Percentiles rank a stretch among this genome's conserved stretches.
Evolutionary conservation across 2,329 filamentous ascomycete genomes (phyloP).

Genomic region (Chlorencoelia australis): DNA sequence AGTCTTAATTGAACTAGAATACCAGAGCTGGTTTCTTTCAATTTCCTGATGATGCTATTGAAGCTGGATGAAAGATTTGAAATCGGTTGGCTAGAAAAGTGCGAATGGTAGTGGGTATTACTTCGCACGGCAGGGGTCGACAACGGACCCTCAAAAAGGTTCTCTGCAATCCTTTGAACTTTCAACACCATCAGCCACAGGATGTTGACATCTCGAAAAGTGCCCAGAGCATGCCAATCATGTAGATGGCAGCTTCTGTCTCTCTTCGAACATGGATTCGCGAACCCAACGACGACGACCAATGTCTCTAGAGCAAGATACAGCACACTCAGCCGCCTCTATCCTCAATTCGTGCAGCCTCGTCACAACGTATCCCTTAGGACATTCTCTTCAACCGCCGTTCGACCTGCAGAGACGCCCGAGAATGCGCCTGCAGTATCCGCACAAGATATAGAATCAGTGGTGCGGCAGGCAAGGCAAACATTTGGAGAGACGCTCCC

Average conservation of each 20-base stretch:
- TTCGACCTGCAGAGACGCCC: conserved; percentile 7
- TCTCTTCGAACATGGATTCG: conserved; percentile 28
- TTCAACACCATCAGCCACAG: too few relatives aligned
- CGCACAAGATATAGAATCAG: conserved; percentile 41
- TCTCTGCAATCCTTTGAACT: too few relatives aligned
- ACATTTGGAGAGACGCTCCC: conserved; percentile 71
- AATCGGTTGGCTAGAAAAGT: too few relatives aligned
- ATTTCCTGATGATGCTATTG: too few relatives aligned
- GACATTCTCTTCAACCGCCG: conserved; percentile 14
- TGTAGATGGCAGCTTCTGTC: conserved; percentile 27
- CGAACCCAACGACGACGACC: conserved; percentile 10
- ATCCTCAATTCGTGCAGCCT: conserved; percentile 8
- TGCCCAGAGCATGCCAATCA: conserved; percentile 25
- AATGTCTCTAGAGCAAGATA: conserved; percentile 1
- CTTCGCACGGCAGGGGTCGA: too few relatives aligned
- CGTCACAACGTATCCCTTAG: conserved; percentile 7
- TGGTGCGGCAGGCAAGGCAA: conserved; percentile 63
- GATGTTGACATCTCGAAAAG: conserved; percentile 24
- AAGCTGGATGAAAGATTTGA: too few relatives aligned
- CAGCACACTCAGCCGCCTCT: conserved; percentile 2
- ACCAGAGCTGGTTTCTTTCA: too few relatives aligned
- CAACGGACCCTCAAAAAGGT: too few relatives aligned
- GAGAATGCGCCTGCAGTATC: not conserved
- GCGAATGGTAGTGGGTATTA: too few relatives aligned
- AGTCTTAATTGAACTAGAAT: too few relatives aligned